Conservation (phyloP, 768 basidiomycete species). For the Xanthoconium stramineum region DNA sequence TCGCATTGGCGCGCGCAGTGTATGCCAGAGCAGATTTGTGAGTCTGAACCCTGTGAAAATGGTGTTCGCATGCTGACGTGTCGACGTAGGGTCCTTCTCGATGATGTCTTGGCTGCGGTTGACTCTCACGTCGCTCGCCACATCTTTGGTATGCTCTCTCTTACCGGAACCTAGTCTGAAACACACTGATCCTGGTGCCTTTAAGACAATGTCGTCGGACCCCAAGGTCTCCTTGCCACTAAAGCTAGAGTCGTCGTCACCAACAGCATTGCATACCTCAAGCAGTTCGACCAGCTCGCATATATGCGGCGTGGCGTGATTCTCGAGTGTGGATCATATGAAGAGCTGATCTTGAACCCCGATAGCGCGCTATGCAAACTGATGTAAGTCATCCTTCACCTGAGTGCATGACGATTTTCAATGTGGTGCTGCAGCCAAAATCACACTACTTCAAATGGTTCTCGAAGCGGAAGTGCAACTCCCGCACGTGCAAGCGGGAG, state of each 20-base stretch:
- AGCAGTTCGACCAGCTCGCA: conserved; percentile 68
- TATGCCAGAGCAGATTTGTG: conserved; percentile 90
- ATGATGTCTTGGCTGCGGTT: conserved; percentile 86
- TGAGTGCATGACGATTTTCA: neutral
- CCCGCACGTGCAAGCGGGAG: conserved; percentile 39
- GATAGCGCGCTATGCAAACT: conserved; percentile 72
- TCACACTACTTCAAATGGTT: conserved; percentile 40
- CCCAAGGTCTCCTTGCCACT: conserved; percentile 72
- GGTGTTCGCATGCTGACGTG: neutral
- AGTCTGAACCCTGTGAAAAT: conserved; percentile 16
- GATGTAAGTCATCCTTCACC: conserved; percentile 47
- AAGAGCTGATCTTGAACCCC: conserved; percentile 52
- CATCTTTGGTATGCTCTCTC: conserved; percentile 56
- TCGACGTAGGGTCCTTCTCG: conserved; percentile 61
- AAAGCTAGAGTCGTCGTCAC: conserved; percentile 88
- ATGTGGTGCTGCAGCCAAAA: conserved; percentile 33
- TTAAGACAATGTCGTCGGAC: conserved; percentile 81
- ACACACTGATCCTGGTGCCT: conserved; percentile 1
- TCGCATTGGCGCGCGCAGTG: conserved; percentile 83
- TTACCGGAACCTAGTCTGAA: neutral
- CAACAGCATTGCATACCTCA: conserved; percentile 82
- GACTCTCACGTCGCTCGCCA: conserved; percentile 88
- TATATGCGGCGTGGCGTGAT: conserved; percentile 83
- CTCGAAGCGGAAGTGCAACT: conserved; percentile 41
- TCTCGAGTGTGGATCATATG: conserved; percentile 69